Evolutionary conservation across 371 early-diverging fungal genomes (phyloP).

Genomic region (Mortierella sp.): DNA sequence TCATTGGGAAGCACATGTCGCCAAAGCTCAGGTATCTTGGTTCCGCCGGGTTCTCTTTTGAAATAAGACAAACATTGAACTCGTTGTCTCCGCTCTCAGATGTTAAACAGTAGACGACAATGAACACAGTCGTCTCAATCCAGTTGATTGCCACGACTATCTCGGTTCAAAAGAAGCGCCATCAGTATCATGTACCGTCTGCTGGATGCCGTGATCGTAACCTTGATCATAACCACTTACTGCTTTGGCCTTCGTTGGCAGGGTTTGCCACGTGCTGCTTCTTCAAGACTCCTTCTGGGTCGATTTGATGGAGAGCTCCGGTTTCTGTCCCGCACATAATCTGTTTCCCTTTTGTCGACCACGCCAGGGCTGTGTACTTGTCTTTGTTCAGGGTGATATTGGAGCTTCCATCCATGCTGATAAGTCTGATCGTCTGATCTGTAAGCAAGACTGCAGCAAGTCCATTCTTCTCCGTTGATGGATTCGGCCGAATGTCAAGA

Average conservation of each 20-base stretch:
- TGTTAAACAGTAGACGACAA: slow-evolving; percentile 34
- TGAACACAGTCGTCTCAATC: slow-evolving; percentile 41
- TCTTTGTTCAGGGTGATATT: slow-evolving; percentile 15
- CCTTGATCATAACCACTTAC: slow-evolving; percentile 10
- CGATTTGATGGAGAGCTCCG: slow-evolving; percentile 36
- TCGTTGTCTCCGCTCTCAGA: slow-evolving; percentile 18
- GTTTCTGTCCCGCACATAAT: slow-evolving; percentile 49
- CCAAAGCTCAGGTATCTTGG: slow-evolving; percentile 22
- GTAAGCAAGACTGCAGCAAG: slow-evolving; percentile 34
- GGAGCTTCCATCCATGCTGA: slow-evolving; percentile 16
- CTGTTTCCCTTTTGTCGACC: slow-evolving; percentile 52
- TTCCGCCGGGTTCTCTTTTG: slow-evolving; percentile 27
- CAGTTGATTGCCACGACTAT: slow-evolving; percentile 36
- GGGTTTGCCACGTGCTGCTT: slow-evolving; percentile 40
- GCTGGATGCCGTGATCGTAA: neutral
- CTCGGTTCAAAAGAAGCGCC: neutral
- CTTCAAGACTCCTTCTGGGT: slow-evolving; percentile 33
- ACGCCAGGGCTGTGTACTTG: slow-evolving; percentile 46
- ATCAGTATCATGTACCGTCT: neutral
- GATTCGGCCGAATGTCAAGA: slow-evolving; percentile 42
- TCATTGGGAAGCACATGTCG: slow-evolving; percentile 38
- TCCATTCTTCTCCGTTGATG: slow-evolving; percentile 22
- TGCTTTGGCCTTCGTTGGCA: slow-evolving; percentile 13
- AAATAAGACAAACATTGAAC: slow-evolving; percentile 35
- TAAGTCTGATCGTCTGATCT: slow-evolving; percentile 15